Base-by-base conservation (phyloP, 306 rosid genomes). In the Clitoria ternatea region DNA sequence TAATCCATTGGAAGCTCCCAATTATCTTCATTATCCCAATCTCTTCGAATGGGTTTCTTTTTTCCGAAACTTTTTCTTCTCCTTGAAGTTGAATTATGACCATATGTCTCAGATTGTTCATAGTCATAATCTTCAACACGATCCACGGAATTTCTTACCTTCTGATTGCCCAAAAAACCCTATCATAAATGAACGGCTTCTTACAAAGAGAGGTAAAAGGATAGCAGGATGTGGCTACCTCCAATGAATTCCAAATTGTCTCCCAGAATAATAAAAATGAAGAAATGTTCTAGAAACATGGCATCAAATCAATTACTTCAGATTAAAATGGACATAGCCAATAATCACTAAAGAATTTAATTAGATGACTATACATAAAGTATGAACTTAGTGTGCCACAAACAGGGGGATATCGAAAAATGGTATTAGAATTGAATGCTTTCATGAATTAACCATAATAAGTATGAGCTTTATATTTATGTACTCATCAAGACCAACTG, bases 1-100 rank as follows among this genome's bases (percentile, higher is more conserved):
- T 82, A 93, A 76, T 93, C 98, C 90, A 85, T 88, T 6, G 98
- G 98, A 65, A 88, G 90, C 74, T 87, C 98, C 97, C 88, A 87
- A 52, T 93, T 86, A 74, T 88, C 96, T 27, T 82, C 80, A 29
- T 55, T 45, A 47, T 83, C 87, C 80, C 76, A 83, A 39, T 81
- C 81, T 77, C 77, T 83, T 39, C 17, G 66, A 47, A 69, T 77
- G 35, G 77, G 64, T 82, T 78, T 85, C 82, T 77, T 84, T 55
- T 80, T 65, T 45, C 89, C 79, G 22, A 36, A 76, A 61, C 79
- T 47, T 79, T 76, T 82, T 53, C 77, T 79, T 56, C 66, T 70
- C 60, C 80, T 81, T 77, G 86, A 69, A 61, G 50, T 81, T 77
- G 86, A 69, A 61, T 49, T 64, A 42, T 62, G 56, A 7, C 42